These are phyloP conservation scores for Cymbopogon citratus DNA, from an alignment of 176 grass and related monocot genomes.

Conservation along the genomic window DNA sequence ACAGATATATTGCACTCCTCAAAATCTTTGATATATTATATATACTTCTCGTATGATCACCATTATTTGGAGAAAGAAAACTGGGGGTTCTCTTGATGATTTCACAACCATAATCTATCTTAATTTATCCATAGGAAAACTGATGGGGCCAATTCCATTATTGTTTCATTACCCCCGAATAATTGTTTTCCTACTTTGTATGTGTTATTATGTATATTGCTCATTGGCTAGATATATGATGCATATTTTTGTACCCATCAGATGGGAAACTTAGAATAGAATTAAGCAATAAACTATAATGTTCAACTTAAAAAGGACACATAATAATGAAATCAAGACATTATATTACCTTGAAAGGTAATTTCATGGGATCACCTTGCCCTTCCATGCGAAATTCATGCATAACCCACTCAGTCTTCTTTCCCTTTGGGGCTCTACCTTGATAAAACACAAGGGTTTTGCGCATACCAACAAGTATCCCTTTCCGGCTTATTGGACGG, in stretches of 20 bases:
- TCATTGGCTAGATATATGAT: neutral
- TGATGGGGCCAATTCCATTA: neutral
- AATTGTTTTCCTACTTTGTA: neutral
- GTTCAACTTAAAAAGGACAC: neutral
- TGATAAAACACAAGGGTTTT: slow-evolving; percentile 96
- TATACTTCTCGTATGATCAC: neutral
- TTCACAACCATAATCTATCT: neutral
- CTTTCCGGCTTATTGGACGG: slow-evolving; percentile 52
- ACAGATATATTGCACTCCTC: neutral
- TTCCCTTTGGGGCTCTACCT: slow-evolving; percentile 88
- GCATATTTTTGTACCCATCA: neutral
- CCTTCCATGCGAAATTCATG: slow-evolving; percentile 83
- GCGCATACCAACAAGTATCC: slow-evolving; percentile 72
- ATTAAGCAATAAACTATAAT: neutral
- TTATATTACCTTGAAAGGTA: slow-evolving; percentile 47
- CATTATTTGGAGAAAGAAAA: neutral
- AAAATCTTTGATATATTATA: neutral
- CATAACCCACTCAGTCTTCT: slow-evolving; percentile 98
- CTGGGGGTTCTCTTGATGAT: neutral
- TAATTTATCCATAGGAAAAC: neutral
- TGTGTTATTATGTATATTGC: neutral
- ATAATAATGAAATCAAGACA: neutral
- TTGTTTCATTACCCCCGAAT: neutral
- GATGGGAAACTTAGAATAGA: neutral
- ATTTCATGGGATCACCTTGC: slow-evolving; percentile 37